Base-by-base conservation (phyloP, 306 rosid genomes). In the Quercus rubra region DNA sequence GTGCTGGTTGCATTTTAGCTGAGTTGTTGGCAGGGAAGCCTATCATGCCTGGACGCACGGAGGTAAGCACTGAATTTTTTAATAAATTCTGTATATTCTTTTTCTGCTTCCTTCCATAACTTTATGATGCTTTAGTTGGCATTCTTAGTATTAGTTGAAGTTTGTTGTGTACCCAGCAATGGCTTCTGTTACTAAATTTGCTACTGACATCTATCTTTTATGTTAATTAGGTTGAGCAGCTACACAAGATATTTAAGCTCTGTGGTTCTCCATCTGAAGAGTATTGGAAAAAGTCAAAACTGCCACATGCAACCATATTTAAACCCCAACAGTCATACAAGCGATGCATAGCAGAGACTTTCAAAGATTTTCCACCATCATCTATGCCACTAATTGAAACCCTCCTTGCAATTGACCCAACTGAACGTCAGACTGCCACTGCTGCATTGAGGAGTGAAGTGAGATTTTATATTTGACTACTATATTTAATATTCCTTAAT, bases 1-100 rank as follows among this genome's bases (percentile, higher is more conserved):
- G 98, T 86, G 97, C 98, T 76, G 98, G 98, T 72, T 93, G 98
- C 88, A 93, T 93, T 79, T 87, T 93, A 77, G 98, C 95, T 57
- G 97, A 93, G 81, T 77, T 93, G 78, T 84, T 90, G 84, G 97
- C 95, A 0, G 95, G 98, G 82, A 93, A 88, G 87, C 98, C 98
- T 33, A 93, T 93, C 85, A 91, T 93, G 93, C 95, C 98, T 15
- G 98, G 98, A 71, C 92, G 95, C 78, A 93, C 97, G 5, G 98
- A 93, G 90, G 98, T 93, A 78, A 78, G 85, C 77, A 86, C 69
- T 71, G 52, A 56, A 55, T 69, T 77, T 52, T 43, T 71, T 31
- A 49, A 38, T 51, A 12, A 51, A 70, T 74, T 72, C 30, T 33
- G 58, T 46, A 70, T 66, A 75, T 70, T 77, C 72, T 77, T 72